Evolutionary conservation across 2,329 filamentous ascomycete species (phyloP), one percentile per base, ranked within the genome.

Genomic region (Pochonia chlamydosporia): DNA sequence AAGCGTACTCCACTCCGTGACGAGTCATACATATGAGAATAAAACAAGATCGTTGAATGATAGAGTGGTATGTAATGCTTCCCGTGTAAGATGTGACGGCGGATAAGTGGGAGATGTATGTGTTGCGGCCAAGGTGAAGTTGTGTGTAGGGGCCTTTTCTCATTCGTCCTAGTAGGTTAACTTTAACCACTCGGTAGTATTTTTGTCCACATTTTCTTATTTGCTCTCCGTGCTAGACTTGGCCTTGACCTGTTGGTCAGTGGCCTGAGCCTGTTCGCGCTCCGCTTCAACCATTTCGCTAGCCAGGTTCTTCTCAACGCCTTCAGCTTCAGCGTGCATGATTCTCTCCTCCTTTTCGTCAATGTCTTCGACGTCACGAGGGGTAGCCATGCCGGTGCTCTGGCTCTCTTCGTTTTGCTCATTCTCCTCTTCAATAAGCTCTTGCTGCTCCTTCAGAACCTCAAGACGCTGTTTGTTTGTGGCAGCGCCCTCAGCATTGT

Each of bases 381-480:
- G 87, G 8, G 85, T 85, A 13, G 84, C 78, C 43, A 87, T 78
- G 11, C 87, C 87, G 35, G 81, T 82, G 59, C 83, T 83, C 65
- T 87, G 82, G 68, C 87, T 89, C 65, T 85, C 81, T 63, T 90
- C 80, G 60, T 88, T 87, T 72, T 99, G 92, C 73, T 93, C 81
- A 54, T 92, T 95, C 75, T 99, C 93, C 64, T 99, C 93, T 54
- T 96, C 85, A 49, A 99, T 99, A 53, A 99, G 82, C 65, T 96
- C 93, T 67, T 99, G 88, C 74, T 99, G 93, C 74, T 99, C 93
- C 79, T 90, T 95, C 63, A 99, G 79, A 14, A 99, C 93, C 74
- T 99, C 93, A 36, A 99, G 85, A 65, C 93, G 87, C 76, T 97
- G 93, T 79, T 95, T 96, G 81, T 99, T 99, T 55, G 93, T 99